Conservation (phyloP, 78 protist species). For the Guillardia theta region DNA sequence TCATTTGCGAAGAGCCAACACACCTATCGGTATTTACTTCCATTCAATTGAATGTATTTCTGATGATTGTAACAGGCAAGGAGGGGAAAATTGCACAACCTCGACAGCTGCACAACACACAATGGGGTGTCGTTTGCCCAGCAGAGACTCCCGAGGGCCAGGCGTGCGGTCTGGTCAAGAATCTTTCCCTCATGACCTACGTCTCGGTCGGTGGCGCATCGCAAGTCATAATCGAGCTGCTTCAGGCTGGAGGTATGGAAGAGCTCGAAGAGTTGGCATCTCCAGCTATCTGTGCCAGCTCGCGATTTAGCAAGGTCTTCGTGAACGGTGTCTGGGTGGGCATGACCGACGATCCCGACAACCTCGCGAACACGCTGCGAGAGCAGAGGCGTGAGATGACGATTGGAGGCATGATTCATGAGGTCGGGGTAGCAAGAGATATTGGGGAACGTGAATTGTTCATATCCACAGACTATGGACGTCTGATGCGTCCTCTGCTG, state of each 20-base stretch:
- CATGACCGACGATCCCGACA: slow-evolving; percentile 80
- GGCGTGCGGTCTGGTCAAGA: slow-evolving; percentile 97
- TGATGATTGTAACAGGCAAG: too few relatives aligned
- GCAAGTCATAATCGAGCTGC: neutral
- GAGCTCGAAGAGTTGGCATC: slow-evolving; percentile 66
- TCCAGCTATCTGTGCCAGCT: slow-evolving; percentile 32
- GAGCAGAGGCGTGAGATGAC: neutral
- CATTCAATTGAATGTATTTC: too few relatives aligned
- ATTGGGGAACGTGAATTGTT: slow-evolving; percentile 84
- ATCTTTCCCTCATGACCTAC: slow-evolving; percentile 93
- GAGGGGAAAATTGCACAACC: slow-evolving; percentile 90
- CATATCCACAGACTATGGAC: slow-evolving; percentile 91
- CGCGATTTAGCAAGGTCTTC: slow-evolving; percentile 55
- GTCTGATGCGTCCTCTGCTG: slow-evolving; percentile 60
- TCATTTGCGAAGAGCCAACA: slow-evolving; percentile 94
- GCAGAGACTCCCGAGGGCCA: slow-evolving; percentile 91
- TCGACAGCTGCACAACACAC: slow-evolving; percentile 98
- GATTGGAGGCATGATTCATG: slow-evolving; percentile 14
- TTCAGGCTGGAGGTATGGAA: slow-evolving; percentile 56
- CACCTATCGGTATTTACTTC: too few relatives aligned
- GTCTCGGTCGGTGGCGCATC: slow-evolving; percentile 84
- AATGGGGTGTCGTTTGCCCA: slow-evolving; percentile 99
- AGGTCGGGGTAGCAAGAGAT: slow-evolving; percentile 86
- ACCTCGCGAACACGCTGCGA: slow-evolving; percentile 74
- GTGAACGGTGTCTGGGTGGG: slow-evolving; percentile 99